Conservation (phyloP, 805 yeast species). For the Pichia sporocuriosa region DNA sequence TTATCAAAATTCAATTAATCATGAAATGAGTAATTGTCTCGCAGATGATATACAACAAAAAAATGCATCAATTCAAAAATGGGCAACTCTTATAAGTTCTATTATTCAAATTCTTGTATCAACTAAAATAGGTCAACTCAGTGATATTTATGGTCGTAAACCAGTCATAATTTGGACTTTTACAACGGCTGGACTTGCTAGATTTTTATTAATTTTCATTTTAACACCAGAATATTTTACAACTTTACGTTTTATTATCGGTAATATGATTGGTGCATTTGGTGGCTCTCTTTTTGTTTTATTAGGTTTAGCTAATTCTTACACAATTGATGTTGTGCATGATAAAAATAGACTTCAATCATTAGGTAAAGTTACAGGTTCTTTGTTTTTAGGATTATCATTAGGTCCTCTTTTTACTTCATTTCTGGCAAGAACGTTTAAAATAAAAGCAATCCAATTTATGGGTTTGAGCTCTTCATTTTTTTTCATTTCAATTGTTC, state of each 20-base stretch:
- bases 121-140: slow-evolving; percentile 55
- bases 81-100: slow-evolving; percentile 35
- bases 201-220: slow-evolving; percentile 12
- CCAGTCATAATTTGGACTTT: slow-evolving; percentile 34
- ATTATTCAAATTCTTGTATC: slow-evolving; percentile 43
- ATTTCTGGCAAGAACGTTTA: slow-evolving; percentile 17
- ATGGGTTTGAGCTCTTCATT: slow-evolving; percentile 25
- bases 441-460: slow-evolving; percentile 25
- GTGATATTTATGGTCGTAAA: slow-evolving; percentile 61
- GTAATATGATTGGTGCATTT: slow-evolving; percentile 39
- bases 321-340: slow-evolving; percentile 67
- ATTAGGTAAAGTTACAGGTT: slow-evolving; percentile 54
- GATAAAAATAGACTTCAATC: slow-evolving; percentile 50
- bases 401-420: slow-evolving; percentile 61
- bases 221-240: slow-evolving; percentile 28
- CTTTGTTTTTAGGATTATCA: slow-evolving; percentile 53
- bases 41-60: slow-evolving; percentile 35
- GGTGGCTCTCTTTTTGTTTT: slow-evolving; percentile 61
- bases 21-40: slow-evolving; percentile 31
- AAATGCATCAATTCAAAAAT: slow-evolving; percentile 45
- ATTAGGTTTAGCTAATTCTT: slow-evolving; percentile 56
- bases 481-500: slow-evolving; percentile 30
- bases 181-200: slow-evolving; percentile 17
- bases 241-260: slow-evolving; percentile 34
- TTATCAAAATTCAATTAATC: slow-evolving; percentile 25